Percentiles rank a stretch among this genome's conserved stretches.
These are phyloP conservation scores for Terfezia claveryi DNA, from an alignment of 495 filamentous ascomycete species.

Conservation along the genomic window DNA sequence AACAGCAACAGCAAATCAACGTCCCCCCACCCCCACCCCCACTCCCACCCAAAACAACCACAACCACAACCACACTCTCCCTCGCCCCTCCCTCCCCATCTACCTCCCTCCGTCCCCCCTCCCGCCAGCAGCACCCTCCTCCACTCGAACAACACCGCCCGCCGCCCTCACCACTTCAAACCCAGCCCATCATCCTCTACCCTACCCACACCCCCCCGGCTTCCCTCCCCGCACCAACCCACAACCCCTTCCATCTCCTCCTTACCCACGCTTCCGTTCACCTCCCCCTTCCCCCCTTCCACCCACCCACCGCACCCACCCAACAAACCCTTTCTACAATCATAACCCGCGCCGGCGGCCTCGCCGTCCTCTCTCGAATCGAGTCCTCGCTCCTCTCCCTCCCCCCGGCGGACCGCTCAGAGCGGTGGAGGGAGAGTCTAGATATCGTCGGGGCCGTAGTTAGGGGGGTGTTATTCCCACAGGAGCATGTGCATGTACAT, in stretches of 20 bases:
- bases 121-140: neutral
- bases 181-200: neutral
- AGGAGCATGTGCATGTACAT: too few species aligned
- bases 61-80: neutral
- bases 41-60: neutral
- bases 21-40: neutral
- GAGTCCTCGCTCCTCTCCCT: neutral
- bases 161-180: neutral
- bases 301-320: too few species aligned
- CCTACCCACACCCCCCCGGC: neutral
- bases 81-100: neutral
- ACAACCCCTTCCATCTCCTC: neutral
- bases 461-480: too few species aligned
- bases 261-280: neutral
- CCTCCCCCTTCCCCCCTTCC: neutral
- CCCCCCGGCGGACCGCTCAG: neutral
- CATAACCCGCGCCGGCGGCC: neutral
- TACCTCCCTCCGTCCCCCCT: neutral
- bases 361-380: neutral
- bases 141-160: neutral
- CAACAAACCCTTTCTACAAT: too few species aligned
- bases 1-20: neutral
- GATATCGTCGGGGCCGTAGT: too few species aligned
- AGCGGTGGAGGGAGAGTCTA: too few species aligned
- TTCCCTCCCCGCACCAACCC: neutral